A percentile compares a stretch with the other conserved stretches of the same genome.
These are phyloP conservation scores for Amoeboaphelidium protococcarum DNA, from an alignment of 371 early-diverging fungal genomes.

Conservation along the genomic window DNA sequence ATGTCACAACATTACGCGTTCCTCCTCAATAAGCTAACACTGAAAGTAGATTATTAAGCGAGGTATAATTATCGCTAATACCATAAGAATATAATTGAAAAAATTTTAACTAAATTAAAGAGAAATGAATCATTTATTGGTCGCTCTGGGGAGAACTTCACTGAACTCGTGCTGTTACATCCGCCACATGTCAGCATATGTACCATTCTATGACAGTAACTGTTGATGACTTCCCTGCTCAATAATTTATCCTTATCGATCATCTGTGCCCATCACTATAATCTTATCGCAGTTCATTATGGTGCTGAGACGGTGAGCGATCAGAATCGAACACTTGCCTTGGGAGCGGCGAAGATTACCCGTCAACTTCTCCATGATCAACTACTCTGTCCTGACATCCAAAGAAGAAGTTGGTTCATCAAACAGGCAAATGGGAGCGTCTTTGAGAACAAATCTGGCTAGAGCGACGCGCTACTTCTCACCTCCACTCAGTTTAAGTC, in stretches of 20 bases:
- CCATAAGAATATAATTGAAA: too few species aligned
- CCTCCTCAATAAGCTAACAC: too few species aligned
- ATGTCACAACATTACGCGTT: too few species aligned
- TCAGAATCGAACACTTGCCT: constrained; percentile 37
- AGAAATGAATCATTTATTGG: too few species aligned
- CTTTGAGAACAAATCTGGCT: constrained; percentile 48
- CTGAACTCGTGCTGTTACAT: too few species aligned
- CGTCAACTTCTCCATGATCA: constrained; percentile 42
- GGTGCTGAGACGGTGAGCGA: constrained; percentile 50
- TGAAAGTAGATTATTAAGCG: too few species aligned
- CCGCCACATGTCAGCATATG: constrained; percentile 65
- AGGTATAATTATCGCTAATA: too few species aligned
- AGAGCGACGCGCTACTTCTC: constrained; percentile 48
- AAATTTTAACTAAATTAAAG: too few species aligned
- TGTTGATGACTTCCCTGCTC: constrained; percentile 42
- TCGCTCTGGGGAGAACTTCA: too few species aligned
- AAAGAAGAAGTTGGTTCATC: constrained; percentile 86
- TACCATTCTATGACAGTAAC: constrained; percentile 24
- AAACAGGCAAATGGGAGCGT: constrained; percentile 47
- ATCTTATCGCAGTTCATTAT: constrained; percentile 50
- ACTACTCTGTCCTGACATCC: constrained; percentile 65
- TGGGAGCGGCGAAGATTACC: constrained; percentile 16
- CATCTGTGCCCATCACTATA: constrained; percentile 22
- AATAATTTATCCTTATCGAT: constrained; percentile 17
- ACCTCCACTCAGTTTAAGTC: constrained; percentile 60